Evolutionary conservation across 2,329 filamentous ascomycete genomes (phyloP).

Genomic region (Fusarium foetens): DNA sequence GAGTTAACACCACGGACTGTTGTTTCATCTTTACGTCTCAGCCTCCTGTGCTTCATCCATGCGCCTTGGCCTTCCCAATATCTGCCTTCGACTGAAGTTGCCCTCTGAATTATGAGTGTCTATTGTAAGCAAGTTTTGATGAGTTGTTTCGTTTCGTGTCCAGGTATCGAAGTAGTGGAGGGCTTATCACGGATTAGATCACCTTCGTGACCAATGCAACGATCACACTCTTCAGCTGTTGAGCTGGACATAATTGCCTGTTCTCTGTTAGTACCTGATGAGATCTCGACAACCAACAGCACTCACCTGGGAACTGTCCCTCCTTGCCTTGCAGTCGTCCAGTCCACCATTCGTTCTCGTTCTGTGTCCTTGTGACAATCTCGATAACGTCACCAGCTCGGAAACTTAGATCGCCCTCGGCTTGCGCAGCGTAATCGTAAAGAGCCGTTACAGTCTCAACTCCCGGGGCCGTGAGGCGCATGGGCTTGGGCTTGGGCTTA

Average conservation of each 20-base stretch:
- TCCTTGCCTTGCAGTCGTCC: conserved; percentile 81
- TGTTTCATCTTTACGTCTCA: conserved; percentile 3
- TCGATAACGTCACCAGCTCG: conserved; percentile 89
- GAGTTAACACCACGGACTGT: conserved; percentile 1
- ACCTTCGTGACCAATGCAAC: background rate
- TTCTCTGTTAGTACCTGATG: conserved; percentile 39
- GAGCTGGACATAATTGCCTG: conserved; percentile 63
- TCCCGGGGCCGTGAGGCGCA: conserved; percentile 70
- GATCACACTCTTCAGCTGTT: conserved; percentile 31
- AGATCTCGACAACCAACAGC: background rate
- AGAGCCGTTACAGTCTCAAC: conserved; percentile 87
- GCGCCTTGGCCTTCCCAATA: background rate
- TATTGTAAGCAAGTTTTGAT: conserved; percentile 20
- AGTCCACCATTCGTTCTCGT: conserved; percentile 98
- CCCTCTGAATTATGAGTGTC: conserved; percentile 20
- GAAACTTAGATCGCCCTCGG: conserved; percentile 93
- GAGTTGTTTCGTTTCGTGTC: conserved; percentile 21
- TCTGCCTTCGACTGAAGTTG: conserved; percentile 5
- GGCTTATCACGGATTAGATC: conserved; percentile 2
- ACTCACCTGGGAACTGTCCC: conserved; percentile 93
- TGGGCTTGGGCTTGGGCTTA: conserved; percentile 78
- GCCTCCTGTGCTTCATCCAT: conserved; percentile 11
- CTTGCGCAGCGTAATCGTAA: conserved; percentile 96
- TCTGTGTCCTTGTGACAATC: conserved; percentile 82
- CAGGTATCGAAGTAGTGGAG: conserved; percentile 22